A percentile compares a stretch with the other conserved stretches of the same genome.
These are phyloP conservation scores for Penicillium sp. DNA, from an alignment of 2,329 filamentous ascomycete genomes.

Conservation along the genomic window DNA sequence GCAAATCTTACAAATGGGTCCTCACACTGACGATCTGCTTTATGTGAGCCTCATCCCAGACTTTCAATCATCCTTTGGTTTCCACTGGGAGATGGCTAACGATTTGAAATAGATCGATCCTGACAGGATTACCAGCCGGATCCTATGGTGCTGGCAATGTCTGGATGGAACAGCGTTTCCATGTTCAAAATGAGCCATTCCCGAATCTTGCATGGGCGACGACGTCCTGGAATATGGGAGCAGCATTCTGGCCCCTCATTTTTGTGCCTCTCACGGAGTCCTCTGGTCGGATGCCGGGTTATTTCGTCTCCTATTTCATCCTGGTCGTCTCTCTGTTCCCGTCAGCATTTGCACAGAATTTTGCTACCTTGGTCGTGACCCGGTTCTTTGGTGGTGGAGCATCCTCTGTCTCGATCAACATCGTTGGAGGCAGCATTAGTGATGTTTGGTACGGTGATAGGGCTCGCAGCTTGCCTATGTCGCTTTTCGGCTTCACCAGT, in stretches of 20 bases:
- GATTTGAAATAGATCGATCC: conserved; percentile 37
- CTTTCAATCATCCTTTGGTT: too few species aligned
- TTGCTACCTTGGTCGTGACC: conserved; percentile 50
- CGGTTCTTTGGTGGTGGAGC: conserved; percentile 51
- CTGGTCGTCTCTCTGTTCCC: conserved; percentile 49
- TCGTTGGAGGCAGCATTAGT: conserved; percentile 41
- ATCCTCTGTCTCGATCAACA: conserved; percentile 50
- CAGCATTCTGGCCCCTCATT: conserved; percentile 44
- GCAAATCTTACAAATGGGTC: conserved; percentile 46
- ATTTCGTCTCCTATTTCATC: conserved; percentile 48
- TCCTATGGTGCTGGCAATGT: conserved; percentile 44
- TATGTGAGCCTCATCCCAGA: conserved; percentile 33
- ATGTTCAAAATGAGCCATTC: conserved; percentile 41
- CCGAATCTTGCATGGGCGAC: conserved; percentile 42
- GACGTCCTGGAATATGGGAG: conserved; percentile 43
- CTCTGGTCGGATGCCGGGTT: conserved; percentile 50
- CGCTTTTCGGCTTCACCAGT: conserved; percentile 49
- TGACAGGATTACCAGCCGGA: conserved; percentile 48
- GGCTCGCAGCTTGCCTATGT: conserved; percentile 48
- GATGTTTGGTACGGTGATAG: conserved; percentile 44
- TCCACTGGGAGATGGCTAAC: not conserved
- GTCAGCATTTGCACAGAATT: conserved; percentile 50
- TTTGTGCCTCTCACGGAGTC: conserved; percentile 46
- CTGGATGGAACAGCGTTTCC: conserved; percentile 37
- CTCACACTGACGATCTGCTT: conserved; percentile 49